phyloP scores from a whole-genome alignment of 2,329 filamentous ascomycete genomes.

The Rhynchosporium agropyri region DNA sequence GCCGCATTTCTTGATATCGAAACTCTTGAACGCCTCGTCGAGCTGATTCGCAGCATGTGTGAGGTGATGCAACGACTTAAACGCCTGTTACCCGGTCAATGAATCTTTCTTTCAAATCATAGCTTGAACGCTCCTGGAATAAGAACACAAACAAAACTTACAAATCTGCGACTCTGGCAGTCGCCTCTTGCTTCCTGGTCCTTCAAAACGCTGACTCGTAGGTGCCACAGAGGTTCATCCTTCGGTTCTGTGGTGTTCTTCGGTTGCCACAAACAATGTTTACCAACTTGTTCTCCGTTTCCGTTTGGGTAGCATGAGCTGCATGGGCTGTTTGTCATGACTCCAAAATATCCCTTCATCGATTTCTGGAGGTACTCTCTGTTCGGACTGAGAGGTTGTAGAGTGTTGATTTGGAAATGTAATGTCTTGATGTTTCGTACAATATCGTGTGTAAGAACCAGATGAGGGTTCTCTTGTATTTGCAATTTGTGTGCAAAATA shows the following conservation, averaged over 20 bases:
- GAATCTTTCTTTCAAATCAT: constrained; percentile 4
- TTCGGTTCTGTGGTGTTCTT: constrained; percentile 10
- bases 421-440: constrained; percentile 29
- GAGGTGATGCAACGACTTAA: constrained; percentile 34
- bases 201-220: constrained; percentile 34
- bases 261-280: constrained; percentile 34
- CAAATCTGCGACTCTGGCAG: constrained; percentile 33
- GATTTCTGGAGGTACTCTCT: constrained; percentile 16
- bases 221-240: constrained; percentile 33
- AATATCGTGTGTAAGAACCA: constrained; percentile 26
- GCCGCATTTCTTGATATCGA: constrained; percentile 35
- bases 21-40: constrained; percentile 32
- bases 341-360: constrained; percentile 34
- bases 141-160: constrained; percentile 22
- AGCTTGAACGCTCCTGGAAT: background rate
- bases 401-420: constrained; percentile 23
- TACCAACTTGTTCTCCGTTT: constrained; percentile 32
- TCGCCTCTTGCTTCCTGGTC: constrained; percentile 34
- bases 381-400: constrained; percentile 18
- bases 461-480: constrained; percentile 19
- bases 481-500: constrained; percentile 13
- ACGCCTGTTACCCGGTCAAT: constrained; percentile 31
- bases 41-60: constrained; percentile 35
- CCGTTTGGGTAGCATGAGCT: constrained; percentile 27
- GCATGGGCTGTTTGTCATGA: constrained; percentile 29